Percentiles rank a stretch among this genome's conserved stretches.
These are phyloP conservation scores for Vitis hybrid DNA, from an alignment of 177 flowering plant species.

Conservation along the genomic window DNA sequence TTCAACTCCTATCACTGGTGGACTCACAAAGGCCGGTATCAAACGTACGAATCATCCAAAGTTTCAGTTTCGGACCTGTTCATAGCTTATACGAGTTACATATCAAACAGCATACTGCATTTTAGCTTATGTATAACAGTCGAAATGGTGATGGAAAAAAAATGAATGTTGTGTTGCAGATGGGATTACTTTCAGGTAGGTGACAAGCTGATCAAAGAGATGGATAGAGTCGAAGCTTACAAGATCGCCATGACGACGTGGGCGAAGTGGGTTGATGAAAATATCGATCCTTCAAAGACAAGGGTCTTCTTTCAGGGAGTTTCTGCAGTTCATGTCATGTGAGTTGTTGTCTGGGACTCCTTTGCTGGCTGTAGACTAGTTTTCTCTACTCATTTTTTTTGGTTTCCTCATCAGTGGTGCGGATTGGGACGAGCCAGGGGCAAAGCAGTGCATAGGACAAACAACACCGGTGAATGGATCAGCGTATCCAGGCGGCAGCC, in stretches of 20 bases:
- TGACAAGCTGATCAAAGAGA: constrained; percentile 16
- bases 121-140: no score
- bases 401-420: constrained; percentile 2
- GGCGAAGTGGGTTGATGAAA: constrained; percentile 43
- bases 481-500: constrained; percentile 17
- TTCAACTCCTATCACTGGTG: constrained; percentile 57
- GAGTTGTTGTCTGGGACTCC: constrained; percentile 6
- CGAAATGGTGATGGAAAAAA: background rate
- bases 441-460: constrained; percentile 24
- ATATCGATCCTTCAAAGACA: constrained; percentile 32
- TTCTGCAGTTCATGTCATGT: constrained; percentile 34
- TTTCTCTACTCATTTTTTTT: background rate
- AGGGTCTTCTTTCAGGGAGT: constrained; percentile 42
- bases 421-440: constrained; percentile 13
- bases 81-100: background rate
- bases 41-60: constrained; percentile 20
- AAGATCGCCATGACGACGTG: constrained; percentile 36
- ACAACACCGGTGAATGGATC: constrained; percentile 30
- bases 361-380: background rate
- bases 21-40: constrained; percentile 24
- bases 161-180: constrained; percentile 18
- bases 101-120: no score
- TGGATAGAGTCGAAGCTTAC: constrained; percentile 38
- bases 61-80: background rate
- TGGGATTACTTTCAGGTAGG: constrained; percentile 41